A percentile compares a stretch with the other conserved stretches of the same genome.
Conservation (phyloP, 163 green algal species). For the Coccomyxa subellipsoidea region DNA sequence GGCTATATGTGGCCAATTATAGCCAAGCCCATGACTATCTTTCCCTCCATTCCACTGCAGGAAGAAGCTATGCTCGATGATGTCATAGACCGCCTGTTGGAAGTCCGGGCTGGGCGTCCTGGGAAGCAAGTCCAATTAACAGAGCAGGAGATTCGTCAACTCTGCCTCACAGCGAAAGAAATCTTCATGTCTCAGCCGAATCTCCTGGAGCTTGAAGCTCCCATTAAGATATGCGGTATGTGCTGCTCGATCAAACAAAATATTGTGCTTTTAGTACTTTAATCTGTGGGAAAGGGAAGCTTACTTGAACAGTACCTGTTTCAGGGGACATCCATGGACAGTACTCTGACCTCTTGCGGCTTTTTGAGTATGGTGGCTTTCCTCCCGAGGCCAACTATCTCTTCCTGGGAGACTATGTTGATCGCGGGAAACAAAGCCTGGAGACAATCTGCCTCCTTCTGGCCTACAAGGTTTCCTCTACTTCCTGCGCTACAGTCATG, state of each 20-base stretch:
- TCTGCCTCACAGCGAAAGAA: slow-evolving; percentile 94
- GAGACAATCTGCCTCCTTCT: slow-evolving; percentile 99
- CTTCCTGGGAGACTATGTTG: slow-evolving; percentile 99
- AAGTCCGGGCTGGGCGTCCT: slow-evolving; percentile 83
- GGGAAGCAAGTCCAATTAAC: slow-evolving; percentile 94
- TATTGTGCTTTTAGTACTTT: neutral
- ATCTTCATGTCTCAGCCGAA: slow-evolving; percentile 98
- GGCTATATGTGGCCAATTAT: too few relatives aligned
- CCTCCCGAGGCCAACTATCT: slow-evolving; percentile 99
- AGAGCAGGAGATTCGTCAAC: slow-evolving; percentile 89
- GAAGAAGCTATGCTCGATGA: slow-evolving; percentile 82
- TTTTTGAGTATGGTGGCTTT: slow-evolving; percentile 99
- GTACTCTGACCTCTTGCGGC: slow-evolving; percentile 94
- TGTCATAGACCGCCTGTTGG: slow-evolving; percentile 93
- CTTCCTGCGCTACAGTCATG: neutral
- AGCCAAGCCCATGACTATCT: too few relatives aligned
- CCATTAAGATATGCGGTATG: slow-evolving; percentile 97
- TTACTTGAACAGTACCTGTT: neutral
- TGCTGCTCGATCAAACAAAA: neutral
- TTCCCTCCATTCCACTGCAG: neutral
- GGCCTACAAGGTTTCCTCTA: slow-evolving; percentile 90
- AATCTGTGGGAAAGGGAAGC: neutral
- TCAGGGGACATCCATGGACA: slow-evolving; percentile 99
- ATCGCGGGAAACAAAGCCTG: slow-evolving; percentile 97
- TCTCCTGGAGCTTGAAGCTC: slow-evolving; percentile 95